phyloP scores from a whole-genome alignment of 768 basidiomycete genomes.

The Kwoniella dendrophila region DNA sequence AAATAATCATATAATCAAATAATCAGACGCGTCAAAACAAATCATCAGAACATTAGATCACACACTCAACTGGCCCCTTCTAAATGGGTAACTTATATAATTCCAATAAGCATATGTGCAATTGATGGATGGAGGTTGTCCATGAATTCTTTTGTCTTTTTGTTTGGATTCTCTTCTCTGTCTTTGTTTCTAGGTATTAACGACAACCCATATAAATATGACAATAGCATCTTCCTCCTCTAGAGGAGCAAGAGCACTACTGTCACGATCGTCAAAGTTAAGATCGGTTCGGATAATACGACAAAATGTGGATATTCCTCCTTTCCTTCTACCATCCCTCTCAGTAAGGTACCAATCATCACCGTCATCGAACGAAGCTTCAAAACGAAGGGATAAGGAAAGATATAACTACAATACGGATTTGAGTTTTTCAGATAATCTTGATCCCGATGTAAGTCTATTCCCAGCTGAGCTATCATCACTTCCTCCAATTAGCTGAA shows the following conservation, averaged over 20 bases:
- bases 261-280: background rate
- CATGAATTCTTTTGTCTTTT: background rate
- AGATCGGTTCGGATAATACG: background rate
- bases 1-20: background rate
- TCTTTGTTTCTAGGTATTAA: background rate
- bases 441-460: constrained; percentile 50
- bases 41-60: background rate
- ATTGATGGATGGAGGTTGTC: constrained; percentile 17
- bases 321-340: constrained; percentile 12
- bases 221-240: constrained; percentile 19
- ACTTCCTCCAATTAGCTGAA: background rate
- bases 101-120: background rate
- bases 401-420: constrained; percentile 55
- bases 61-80: background rate
- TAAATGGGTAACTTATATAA: constrained; percentile 1
- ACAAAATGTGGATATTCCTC: background rate
- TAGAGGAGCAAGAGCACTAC: background rate
- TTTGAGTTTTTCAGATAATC: constrained; percentile 43
- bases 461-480: background rate
- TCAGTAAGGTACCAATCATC: constrained; percentile 15
- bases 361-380: background rate
- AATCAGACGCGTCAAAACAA: constrained; percentile 13
- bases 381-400: constrained; percentile 23
- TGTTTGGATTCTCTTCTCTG: background rate
- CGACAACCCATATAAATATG: background rate